Base-by-base conservation (phyloP, 1,139 yeast species). In the Diutina pseudorugosa region DNA sequence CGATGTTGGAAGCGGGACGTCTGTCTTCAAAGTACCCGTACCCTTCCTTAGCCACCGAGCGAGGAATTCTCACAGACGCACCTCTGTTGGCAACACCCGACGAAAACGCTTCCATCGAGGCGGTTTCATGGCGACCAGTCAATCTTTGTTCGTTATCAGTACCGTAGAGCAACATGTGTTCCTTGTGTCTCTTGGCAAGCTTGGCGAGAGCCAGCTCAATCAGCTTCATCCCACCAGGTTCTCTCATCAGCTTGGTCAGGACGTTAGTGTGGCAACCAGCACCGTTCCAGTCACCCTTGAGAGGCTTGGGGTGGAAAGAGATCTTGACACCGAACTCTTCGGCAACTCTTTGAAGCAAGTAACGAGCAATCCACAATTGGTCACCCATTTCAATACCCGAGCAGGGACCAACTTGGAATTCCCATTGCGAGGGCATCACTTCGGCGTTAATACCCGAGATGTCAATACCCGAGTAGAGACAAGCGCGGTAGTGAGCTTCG, bases 361-460 rank as follows among this genome's bases (percentile, higher is more conserved):
- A 93, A 74, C 98, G 85, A 58, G 97, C 94, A 65, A 91, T 80
- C 93, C 98, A 91, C 70, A 93, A 81, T 72, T 93, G 84, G 72
- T 93, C 98, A 70, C 97, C 98, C 97, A 93, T 91, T 62, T 75
- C 71, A 69, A 93, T 91, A 66, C 98, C 98, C 59, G 73, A 80
- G 75, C 97, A 89, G 59, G 98, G 98, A 66, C 98, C 98, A 62
- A 93, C 98, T 79, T 93, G 98, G 87, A 87, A 93, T 77, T 93
- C 98, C 98, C 98, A 93, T 80, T 93, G 98, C 56, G 98, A 89
- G 55, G 98, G 98, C 98, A 93, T 93, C 60, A 93, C 98, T 79
- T 93, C 98, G 62, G 98, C 98, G 71, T 93, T 93, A 71, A 93
- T 91, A 77, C 98, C 98, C 54, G 96, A 85, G 61, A 91, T 83